Base-by-base conservation (phyloP, 2,329 filamentous ascomycete genomes). In the Ophiostoma perfectum region DNA sequence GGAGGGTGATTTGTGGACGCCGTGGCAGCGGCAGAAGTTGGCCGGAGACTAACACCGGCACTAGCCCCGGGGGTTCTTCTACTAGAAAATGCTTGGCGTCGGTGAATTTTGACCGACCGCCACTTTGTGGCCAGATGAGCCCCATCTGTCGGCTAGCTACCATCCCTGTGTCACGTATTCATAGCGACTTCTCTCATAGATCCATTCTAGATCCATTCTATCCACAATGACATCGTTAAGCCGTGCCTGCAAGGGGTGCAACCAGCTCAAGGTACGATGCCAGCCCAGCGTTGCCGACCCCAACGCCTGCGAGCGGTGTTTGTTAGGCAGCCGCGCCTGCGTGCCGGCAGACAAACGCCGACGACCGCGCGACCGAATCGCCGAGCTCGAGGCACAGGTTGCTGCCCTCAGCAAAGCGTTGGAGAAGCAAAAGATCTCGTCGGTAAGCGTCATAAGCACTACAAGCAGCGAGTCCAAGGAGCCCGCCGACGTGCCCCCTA, bases 161-260 rank as follows among this genome's bases (percentile, higher is more conserved):
- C 5, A 47, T 7, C 18, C 49, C 6, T 11, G n/a, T 18, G 18
- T 4, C n/a, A 55, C 4, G n/a, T 8, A 55, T 27, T 27, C 27
- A 27, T 47, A 47, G 5, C 44, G 16, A 5, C 16, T 47, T 47
- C 12, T 11, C 8, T 44, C 42, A 7, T n/a, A 49, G 14, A 5
- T 3, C 3, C 16, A n/a, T 47, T 66, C n/a, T 45, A 18, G 36
- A 36, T 38, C 52, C 18, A 55, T 58, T 44, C 11, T 38, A 38
- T 38, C 18, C 11, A 5, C 52, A 58, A 58, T 58, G 52, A 4
- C 52, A 58, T 58, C 52, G 4, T 14, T 58, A 38, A 68, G 67
- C 63, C 67, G 67, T n/a, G 67, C 67, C 18, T 68, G 67, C 63
- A 65, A 65, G n/a, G 67, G 62, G 5, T 68, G 63, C 62, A 68